phyloP scores from a whole-genome alignment of 2,329 filamentous ascomycete genomes.

The Xylaria sp. region DNA sequence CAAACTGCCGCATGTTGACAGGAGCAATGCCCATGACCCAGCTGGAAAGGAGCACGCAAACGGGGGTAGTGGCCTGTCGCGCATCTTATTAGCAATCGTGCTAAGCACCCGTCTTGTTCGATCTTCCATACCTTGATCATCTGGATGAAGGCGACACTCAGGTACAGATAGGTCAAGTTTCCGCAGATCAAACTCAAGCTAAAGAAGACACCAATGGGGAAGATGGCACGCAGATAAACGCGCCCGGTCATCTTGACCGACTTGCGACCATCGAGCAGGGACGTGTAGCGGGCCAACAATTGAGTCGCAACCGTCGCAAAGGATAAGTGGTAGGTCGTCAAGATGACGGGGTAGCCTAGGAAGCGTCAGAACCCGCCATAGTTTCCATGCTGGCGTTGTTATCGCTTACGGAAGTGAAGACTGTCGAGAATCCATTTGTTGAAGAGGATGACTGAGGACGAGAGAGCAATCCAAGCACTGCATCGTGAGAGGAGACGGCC shows the following conservation, averaged over 20 bases:
- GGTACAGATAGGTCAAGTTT: constrained; percentile 91
- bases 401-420: constrained; percentile 72
- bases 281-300: constrained; percentile 82
- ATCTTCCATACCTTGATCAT: constrained; percentile 76
- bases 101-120: neutral
- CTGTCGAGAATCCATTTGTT: constrained; percentile 98
- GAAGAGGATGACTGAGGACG: constrained; percentile 93
- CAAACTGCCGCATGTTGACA: constrained; percentile 78
- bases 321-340: constrained; percentile 92
- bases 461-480: constrained; percentile 88
- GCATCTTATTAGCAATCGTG: constrained; percentile 11
- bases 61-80: constrained; percentile 78
- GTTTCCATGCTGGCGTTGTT: neutral
- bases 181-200: constrained; percentile 93
- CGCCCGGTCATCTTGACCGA: constrained; percentile 95
- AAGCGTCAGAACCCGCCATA: constrained; percentile 25
- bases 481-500: constrained; percentile 2
- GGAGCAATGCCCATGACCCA: constrained; percentile 82
- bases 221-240: constrained; percentile 87
- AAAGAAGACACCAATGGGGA: constrained; percentile 94
- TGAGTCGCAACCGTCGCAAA: constrained; percentile 96
- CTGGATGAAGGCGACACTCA: constrained; percentile 95
- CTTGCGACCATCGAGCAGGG: constrained; percentile 86
- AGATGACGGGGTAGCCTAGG: constrained; percentile 66
- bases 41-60: constrained; percentile 83